Evolutionary conservation across 352 stramenopile species (phyloP), one percentile per base, ranked within the genome.

Genomic region (Phytophthora colocasiae): DNA sequence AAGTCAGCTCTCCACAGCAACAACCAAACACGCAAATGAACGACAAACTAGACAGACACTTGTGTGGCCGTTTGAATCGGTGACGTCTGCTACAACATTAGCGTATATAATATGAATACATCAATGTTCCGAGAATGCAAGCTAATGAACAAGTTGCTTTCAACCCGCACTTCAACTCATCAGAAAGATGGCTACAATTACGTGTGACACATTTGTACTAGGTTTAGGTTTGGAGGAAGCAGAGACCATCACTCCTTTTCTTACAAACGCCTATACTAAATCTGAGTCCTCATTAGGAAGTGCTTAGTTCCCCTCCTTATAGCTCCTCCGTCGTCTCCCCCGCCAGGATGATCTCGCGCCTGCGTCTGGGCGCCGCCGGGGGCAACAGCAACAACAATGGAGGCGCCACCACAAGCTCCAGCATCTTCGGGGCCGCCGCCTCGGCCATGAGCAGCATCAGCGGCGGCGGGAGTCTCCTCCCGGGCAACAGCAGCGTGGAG

Each of bases 341-440:
- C 41, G 46, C 32, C 26, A 52, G 26, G 54, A 91, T 93, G 83
- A 92, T 93, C 73, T 83, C 76, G 26, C 80, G 81, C 55, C 80
- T 92, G 69, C 83, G 84, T 56, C 71, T 90, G 48, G 78, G 69
- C n/a, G 75, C 46, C 17, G 64, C 73, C 39, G 75, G 65, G 41
- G 66, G 58, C 58, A 85, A 63, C 53, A 77, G 29, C 38, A 71
- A 34, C 38, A 71, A 36, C 66, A 78, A 72, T 73, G 62, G 44
- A 38, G 63, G 50, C 43, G 39, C 75, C 31, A 81, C 53, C 66
- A 79, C 83, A 19, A 77, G 70, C 65, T 77, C 68, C 58, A 89
- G 80, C 65, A 91, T 93, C 74, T 93, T 93, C 65, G 81, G 79
- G 31, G 68, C 80, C 29, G 68, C 68, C 47, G 69, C 69, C 15